Evolutionary conservation across 1,284 basidiomycete genomes (phyloP).

Genomic region (Trichosporon ovoides): DNA sequence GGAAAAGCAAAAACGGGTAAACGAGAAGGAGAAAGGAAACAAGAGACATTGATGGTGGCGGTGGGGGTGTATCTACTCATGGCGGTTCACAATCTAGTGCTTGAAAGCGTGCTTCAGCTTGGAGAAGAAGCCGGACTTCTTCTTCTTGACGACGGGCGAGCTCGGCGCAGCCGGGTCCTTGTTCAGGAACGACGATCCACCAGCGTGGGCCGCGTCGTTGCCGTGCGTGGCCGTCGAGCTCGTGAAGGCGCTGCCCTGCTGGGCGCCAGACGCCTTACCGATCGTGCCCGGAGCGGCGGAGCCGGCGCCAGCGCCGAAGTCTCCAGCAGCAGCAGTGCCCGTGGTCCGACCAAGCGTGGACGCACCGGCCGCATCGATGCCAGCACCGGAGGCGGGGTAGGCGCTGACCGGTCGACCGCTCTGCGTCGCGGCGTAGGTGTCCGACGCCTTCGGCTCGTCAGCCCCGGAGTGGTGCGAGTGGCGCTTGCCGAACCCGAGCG

Average conservation of each 20-base stretch:
- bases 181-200: neutral
- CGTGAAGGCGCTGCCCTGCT: neutral
- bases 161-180: slow-evolving; percentile 3
- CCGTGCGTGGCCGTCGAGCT: neutral
- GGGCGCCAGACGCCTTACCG: neutral
- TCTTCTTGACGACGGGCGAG: slow-evolving; percentile 18
- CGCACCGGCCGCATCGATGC: neutral
- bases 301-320: neutral
- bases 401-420: neutral
- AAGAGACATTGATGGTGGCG: no score
- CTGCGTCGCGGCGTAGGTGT: neutral
- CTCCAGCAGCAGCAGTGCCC: neutral
- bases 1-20: no score
- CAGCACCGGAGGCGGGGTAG: neutral
- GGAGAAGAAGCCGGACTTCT: slow-evolving; percentile 27
- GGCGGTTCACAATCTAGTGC: neutral
- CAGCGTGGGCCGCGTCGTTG: neutral
- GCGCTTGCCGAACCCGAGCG: slow-evolving; percentile 3
- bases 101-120: slow-evolving; percentile 21
- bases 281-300: no score
- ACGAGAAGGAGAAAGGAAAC: no score
- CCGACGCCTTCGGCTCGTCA: neutral
- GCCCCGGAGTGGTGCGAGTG: neutral
- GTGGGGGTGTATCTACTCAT: no score
- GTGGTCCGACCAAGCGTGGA: neutral